Conservation (phyloP, 768 basidiomycete genomes). For the Mycena leptocephala region DNA sequence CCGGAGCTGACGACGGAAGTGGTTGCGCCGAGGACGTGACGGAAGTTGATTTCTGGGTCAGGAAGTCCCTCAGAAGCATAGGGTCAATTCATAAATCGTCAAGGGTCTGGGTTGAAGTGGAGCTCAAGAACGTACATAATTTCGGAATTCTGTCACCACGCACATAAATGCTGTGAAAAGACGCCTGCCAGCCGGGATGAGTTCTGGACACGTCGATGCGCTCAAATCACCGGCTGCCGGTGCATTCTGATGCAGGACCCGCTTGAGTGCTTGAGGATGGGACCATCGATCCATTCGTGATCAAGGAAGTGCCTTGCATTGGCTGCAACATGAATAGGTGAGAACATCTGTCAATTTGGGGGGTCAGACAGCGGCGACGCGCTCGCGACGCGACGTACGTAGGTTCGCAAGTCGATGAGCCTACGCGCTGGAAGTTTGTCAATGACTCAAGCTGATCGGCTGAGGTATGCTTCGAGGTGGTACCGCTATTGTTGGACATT, state of each 20-base stretch:
- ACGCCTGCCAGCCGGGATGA: not conserved
- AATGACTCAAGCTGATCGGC: not conserved
- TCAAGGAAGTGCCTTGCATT: not conserved
- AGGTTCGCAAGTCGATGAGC: not conserved
- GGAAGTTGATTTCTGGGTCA: too few relatives aligned
- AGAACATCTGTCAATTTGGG: not conserved
- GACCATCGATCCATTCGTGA: not conserved
- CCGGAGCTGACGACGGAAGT: too few relatives aligned
- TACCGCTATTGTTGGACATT: not conserved
- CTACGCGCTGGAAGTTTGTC: not conserved
- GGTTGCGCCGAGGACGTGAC: too few relatives aligned
- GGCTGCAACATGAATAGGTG: not conserved
- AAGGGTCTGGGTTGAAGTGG: not conserved
- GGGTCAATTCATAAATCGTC: too few relatives aligned
- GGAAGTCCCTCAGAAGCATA: too few relatives aligned
- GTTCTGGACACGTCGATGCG: not conserved
- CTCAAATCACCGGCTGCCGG: not conserved
- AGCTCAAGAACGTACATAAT: not conserved
- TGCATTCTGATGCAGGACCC: not conserved
- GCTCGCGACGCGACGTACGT: too few relatives aligned
- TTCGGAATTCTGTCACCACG: not conserved
- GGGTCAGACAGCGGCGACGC: not conserved
- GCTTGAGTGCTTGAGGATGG: not conserved
- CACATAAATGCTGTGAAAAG: not conserved
- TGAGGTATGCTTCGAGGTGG: not conserved